Percentiles rank a stretch among this genome's conserved stretches.
Evolutionary conservation across 768 basidiomycete genomes (phyloP).

Genomic region (Boletellus sp.): DNA sequence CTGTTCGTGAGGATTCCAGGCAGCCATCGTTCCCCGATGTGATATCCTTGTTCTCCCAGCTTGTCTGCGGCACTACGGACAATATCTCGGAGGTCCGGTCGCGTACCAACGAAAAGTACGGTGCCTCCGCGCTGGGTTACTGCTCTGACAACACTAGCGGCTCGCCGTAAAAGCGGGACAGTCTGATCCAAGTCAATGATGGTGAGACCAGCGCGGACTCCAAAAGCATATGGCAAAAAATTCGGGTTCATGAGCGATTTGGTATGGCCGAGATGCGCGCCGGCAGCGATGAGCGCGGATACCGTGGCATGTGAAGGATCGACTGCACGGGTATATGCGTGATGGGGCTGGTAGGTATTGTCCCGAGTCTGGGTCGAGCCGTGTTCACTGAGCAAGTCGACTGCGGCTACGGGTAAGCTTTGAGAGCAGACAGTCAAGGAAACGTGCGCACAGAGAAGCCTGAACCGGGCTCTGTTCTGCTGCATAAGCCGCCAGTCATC

Average conservation of each 20-base stretch:
- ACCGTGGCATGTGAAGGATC: conserved; percentile 65
- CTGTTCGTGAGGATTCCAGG: conserved; percentile 95
- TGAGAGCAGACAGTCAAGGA: conserved; percentile 5
- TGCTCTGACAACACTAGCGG: conserved; percentile 81
- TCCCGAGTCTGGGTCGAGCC: conserved; percentile 75
- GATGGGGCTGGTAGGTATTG: conserved; percentile 70
- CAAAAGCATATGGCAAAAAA: conserved; percentile 90
- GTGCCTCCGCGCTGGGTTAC: conserved; percentile 78
- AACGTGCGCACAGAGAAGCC: conserved; percentile 48
- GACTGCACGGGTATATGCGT: conserved; percentile 60
- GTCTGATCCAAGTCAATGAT: conserved; percentile 96
- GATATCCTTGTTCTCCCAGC: conserved; percentile 75
- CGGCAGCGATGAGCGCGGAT: conserved; percentile 87
- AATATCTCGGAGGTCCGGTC: conserved; percentile 68
- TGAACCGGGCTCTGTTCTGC: conserved; percentile 50
- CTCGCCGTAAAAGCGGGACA: conserved; percentile 84
- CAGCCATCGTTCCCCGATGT: conserved; percentile 86
- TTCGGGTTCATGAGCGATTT: conserved; percentile 82
- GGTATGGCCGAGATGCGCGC: conserved; percentile 92
- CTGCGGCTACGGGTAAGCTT: conserved; percentile 35
- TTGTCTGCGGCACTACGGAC: conserved; percentile 78
- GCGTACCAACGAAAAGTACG: conserved; percentile 88
- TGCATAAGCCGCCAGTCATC: conserved; percentile 69
- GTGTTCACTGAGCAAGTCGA: conserved; percentile 58
- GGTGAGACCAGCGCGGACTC: conserved; percentile 82